Evolutionary conservation across 2,329 filamentous ascomycete species (phyloP).

Genomic region (Neocatenulostroma microsporum): DNA sequence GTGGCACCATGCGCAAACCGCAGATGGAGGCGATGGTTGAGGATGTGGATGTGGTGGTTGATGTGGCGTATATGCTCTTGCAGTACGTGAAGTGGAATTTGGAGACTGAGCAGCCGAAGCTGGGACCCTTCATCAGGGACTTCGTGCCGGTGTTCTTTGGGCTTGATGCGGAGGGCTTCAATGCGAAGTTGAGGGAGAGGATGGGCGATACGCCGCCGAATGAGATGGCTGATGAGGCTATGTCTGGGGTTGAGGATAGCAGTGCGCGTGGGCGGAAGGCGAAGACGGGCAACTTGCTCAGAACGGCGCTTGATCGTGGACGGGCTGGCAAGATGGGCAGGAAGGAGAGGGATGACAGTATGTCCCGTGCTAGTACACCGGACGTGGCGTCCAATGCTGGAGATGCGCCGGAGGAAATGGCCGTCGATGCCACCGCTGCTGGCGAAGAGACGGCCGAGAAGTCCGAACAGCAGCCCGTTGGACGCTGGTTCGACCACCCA

Average conservation of each 20-base stretch:
- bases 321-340: conserved; percentile 64
- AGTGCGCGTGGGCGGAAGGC: conserved; percentile 57
- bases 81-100: conserved; percentile 37
- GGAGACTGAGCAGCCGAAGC: conserved; percentile 37
- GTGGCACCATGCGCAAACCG: conserved; percentile 24
- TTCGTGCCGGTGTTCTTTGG: conserved; percentile 46
- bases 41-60: conserved; percentile 46
- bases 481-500: conserved; percentile 57
- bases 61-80: conserved; percentile 41
- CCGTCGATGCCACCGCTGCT: conserved; percentile 29
- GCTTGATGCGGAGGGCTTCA: conserved; percentile 48
- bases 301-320: conserved; percentile 72
- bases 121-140: conserved; percentile 42
- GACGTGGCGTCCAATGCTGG: conserved; percentile 71
- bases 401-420: conserved; percentile 66
- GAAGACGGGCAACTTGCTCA: conserved; percentile 71
- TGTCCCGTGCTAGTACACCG: conserved; percentile 82
- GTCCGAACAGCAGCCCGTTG: conserved; percentile 55
- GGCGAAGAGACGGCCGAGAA: conserved; percentile 45
- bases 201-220: conserved; percentile 46
- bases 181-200: conserved; percentile 53
- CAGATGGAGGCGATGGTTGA: conserved; percentile 71
- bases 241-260: conserved; percentile 59
- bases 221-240: conserved; percentile 62
- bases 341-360: conserved; percentile 71